Conservation (phyloP, 2,329 filamentous ascomycete species). For the Fusarium odoratissimum region DNA sequence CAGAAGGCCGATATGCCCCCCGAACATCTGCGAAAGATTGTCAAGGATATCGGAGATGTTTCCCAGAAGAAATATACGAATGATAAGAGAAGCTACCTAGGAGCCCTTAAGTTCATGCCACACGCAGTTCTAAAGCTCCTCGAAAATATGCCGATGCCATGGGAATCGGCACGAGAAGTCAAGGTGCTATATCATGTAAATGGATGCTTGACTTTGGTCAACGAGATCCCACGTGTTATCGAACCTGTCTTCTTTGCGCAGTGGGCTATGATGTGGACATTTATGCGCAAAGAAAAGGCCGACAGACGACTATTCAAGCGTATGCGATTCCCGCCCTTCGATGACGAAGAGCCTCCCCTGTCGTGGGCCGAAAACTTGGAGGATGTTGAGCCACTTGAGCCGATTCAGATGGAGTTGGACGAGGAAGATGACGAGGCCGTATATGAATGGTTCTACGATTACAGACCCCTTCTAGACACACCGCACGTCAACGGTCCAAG, state of each 20-base stretch:
- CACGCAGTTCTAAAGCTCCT: conserved; percentile 96
- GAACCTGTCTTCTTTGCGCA: conserved; percentile 98
- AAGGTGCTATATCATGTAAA: conserved; percentile 99
- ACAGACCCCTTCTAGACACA: conserved; percentile 89
- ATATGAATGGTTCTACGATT: conserved; percentile 98
- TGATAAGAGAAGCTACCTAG: conserved; percentile 97
- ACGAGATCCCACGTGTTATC: conserved; percentile 95
- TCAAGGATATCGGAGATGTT: conserved; percentile 98
- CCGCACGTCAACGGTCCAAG: conserved; percentile 95
- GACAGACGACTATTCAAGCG: conserved; percentile 96
- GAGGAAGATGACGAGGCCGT: conserved; percentile 92
- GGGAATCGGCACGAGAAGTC: conserved; percentile 95
- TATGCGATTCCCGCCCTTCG: conserved; percentile 98
- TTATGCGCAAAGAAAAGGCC: conserved; percentile 97
- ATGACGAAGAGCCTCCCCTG: conserved; percentile 96
- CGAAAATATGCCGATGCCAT: conserved; percentile 99
- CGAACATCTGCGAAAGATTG: conserved; percentile 97
- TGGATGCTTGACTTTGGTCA: conserved; percentile 94
- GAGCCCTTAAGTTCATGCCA: conserved; percentile 98
- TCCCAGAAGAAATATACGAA: conserved; percentile 99
- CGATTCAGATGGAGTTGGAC: conserved; percentile 98
- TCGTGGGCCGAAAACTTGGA: conserved; percentile 99
- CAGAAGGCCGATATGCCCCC: conserved; percentile 99
- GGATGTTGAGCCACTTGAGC: conserved; percentile 95
- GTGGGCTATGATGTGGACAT: conserved; percentile 99